A percentile compares a stretch with the other conserved stretches of the same genome.
Conservation (phyloP, 768 basidiomycete genomes). For the Trametes sanguinea region DNA sequence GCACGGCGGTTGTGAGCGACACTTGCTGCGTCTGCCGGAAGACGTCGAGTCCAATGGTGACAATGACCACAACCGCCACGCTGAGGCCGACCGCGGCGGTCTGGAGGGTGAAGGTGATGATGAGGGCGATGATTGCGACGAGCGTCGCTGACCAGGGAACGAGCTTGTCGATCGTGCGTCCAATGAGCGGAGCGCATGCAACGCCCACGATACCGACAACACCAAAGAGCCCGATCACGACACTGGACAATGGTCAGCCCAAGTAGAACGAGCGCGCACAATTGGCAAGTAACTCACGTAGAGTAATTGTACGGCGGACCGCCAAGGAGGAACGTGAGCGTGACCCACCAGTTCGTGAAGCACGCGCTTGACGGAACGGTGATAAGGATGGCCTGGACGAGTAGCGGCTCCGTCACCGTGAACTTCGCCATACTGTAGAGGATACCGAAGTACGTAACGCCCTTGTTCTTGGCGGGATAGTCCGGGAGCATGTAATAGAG, state of each 20-base stretch:
- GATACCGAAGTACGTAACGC: constrained; percentile 67
- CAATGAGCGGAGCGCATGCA: constrained; percentile 66
- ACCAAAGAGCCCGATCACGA: constrained; percentile 51
- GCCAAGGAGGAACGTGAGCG: constrained; percentile 79
- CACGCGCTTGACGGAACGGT: constrained; percentile 62
- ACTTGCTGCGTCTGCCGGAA: constrained; percentile 78
- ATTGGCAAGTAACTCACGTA: constrained; percentile 44
- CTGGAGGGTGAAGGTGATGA: constrained; percentile 63
- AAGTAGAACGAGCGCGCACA: neutral
- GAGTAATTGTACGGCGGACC: constrained; percentile 76
- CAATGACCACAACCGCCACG: constrained; percentile 69
- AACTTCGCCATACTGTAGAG: constrained; percentile 78
- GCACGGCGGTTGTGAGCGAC: constrained; percentile 59
- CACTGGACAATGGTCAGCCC: constrained; percentile 31
- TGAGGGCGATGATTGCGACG: constrained; percentile 47
- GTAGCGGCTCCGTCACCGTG: constrained; percentile 72
- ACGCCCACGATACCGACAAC: constrained; percentile 62
- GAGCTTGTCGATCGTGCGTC: constrained; percentile 66
- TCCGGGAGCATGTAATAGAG: constrained; percentile 76
- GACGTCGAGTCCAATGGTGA: constrained; percentile 70
- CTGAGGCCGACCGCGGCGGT: constrained; percentile 68
- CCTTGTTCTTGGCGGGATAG: constrained; percentile 73
- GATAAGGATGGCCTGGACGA: constrained; percentile 69
- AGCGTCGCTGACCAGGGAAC: constrained; percentile 80
- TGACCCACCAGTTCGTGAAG: constrained; percentile 50